These are phyloP conservation scores for Baorangia bicolor DNA, from an alignment of 768 basidiomycete genomes.

Conservation along the genomic window DNA sequence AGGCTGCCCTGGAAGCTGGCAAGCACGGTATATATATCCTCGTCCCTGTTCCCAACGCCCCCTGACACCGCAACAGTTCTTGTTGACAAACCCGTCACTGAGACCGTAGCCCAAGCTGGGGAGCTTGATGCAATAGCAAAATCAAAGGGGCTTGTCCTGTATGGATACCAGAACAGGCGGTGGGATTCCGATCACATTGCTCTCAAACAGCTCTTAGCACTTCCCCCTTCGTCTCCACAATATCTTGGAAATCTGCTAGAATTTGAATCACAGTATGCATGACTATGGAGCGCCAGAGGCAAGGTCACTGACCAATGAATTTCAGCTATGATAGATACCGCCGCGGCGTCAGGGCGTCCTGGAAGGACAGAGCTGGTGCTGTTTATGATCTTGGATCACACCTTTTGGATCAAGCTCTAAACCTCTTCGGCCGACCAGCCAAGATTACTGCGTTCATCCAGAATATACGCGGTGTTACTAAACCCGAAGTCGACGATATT, in stretches of 20 bases:
- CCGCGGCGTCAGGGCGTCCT: slow-evolving; percentile 60
- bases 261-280: slow-evolving; percentile 75
- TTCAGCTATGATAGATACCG: slow-evolving; percentile 75
- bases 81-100: slow-evolving; percentile 77
- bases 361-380: slow-evolving; percentile 76
- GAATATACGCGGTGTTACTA: slow-evolving; percentile 67
- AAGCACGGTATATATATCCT: slow-evolving; percentile 57
- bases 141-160: slow-evolving; percentile 60
- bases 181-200: slow-evolving; percentile 81
- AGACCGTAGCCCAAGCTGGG: slow-evolving; percentile 55
- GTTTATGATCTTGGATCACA: slow-evolving; percentile 81
- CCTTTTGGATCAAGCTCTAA: slow-evolving; percentile 74
- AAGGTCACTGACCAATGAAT: neutral
- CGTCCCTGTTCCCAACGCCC: neutral
- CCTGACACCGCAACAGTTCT: slow-evolving; percentile 47
- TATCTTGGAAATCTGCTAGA: slow-evolving; percentile 64
- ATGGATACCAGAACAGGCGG: slow-evolving; percentile 72
- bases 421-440: slow-evolving; percentile 72
- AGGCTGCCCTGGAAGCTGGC: slow-evolving; percentile 61
- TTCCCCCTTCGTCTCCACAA: slow-evolving; percentile 49
- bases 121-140: slow-evolving; percentile 61
- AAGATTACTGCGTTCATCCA: slow-evolving; percentile 67
- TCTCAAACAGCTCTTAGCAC: slow-evolving; percentile 54
- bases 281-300: neutral
- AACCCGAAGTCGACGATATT: slow-evolving; percentile 62